phyloP scores from a whole-genome alignment of 108 stramenopile species.

The Conticribra guillardii region DNA sequence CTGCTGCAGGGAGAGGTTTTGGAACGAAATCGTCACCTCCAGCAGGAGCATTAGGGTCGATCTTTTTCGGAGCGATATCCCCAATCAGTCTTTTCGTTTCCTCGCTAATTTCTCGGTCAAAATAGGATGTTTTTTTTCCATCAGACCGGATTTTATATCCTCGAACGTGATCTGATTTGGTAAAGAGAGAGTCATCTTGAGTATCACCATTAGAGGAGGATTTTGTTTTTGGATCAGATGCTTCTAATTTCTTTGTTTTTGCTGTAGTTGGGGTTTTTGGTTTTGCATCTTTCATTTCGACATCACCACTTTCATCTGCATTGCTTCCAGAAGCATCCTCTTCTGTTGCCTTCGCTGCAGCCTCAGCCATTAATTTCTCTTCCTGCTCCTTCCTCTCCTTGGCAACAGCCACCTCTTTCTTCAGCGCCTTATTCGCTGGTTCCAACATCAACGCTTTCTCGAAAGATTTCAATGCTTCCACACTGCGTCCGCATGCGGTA shows the following conservation, averaged over 20 bases:
- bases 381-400: conserved; percentile 58
- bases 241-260: background rate
- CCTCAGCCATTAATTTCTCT: conserved; percentile 17
- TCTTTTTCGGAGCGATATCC: conserved; percentile 94
- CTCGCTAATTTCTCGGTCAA: conserved; percentile 95
- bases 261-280: conserved; percentile 17
- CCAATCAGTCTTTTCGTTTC: conserved; percentile 91
- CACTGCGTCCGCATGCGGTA: conserved; percentile 42
- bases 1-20: conserved; percentile 10
- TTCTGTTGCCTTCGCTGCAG: conserved; percentile 1
- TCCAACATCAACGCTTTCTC: conserved; percentile 65
- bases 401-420: conserved; percentile 59
- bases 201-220: conserved; percentile 18
- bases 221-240: background rate
- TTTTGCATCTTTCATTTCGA: conserved; percentile 9
- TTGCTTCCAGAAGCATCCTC: conserved; percentile 19
- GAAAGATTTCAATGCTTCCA: conserved; percentile 66
- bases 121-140: conserved; percentile 95
- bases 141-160: conserved; percentile 95
- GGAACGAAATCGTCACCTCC: conserved; percentile 34
- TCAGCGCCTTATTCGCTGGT: conserved; percentile 72
- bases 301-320: conserved; percentile 36
- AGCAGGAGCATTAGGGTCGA: conserved; percentile 54
- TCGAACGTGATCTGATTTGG: conserved; percentile 82
- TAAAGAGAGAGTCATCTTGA: conserved; percentile 47